A percentile compares a stretch with the other conserved stretches of the same genome.
These are phyloP conservation scores for Amorphotheca resinae DNA, from an alignment of 495 filamentous ascomycete species.

Conservation along the genomic window DNA sequence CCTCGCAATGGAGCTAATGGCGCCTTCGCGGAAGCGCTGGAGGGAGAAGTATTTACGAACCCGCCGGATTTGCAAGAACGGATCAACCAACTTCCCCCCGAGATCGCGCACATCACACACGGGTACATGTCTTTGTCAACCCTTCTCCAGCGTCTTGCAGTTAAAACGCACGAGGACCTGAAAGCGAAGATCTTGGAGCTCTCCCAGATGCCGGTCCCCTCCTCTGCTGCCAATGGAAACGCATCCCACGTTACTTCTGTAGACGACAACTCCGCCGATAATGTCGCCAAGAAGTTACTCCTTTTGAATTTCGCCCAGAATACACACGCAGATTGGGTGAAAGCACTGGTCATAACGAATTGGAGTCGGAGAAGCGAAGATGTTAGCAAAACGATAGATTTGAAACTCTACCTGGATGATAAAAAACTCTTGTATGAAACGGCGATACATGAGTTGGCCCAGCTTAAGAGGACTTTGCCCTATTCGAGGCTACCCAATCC, in stretches of 20 bases:
- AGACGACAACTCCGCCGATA: slow-evolving; percentile 51
- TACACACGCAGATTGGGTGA: slow-evolving; percentile 58
- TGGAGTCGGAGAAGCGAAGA: slow-evolving; percentile 72
- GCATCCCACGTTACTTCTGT: slow-evolving; percentile 15
- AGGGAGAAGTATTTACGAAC: neutral
- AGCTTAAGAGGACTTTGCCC: slow-evolving; percentile 55
- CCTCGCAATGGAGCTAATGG: slow-evolving; percentile 18
- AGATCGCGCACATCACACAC: slow-evolving; percentile 67
- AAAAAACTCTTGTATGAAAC: slow-evolving; percentile 43
- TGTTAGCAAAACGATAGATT: slow-evolving; percentile 73
- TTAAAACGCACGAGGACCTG: slow-evolving; percentile 70
- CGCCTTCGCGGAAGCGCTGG: neutral
- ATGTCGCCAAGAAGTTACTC: slow-evolving; percentile 64
- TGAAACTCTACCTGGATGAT: slow-evolving; percentile 55
- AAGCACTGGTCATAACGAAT: slow-evolving; percentile 72
- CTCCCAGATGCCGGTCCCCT: slow-evolving; percentile 46
- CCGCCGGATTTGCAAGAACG: slow-evolving; percentile 11
- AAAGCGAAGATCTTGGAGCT: slow-evolving; percentile 56
- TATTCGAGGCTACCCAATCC: slow-evolving; percentile 66
- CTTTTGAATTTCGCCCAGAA: slow-evolving; percentile 58
- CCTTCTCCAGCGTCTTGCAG: slow-evolving; percentile 62
- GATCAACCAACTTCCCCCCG: slow-evolving; percentile 49
- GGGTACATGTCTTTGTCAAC: slow-evolving; percentile 57
- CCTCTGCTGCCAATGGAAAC: slow-evolving; percentile 39
- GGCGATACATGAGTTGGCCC: slow-evolving; percentile 47